Conservation (phyloP, 2,329 filamentous ascomycete genomes). For the Fusarium protoensiforme region DNA sequence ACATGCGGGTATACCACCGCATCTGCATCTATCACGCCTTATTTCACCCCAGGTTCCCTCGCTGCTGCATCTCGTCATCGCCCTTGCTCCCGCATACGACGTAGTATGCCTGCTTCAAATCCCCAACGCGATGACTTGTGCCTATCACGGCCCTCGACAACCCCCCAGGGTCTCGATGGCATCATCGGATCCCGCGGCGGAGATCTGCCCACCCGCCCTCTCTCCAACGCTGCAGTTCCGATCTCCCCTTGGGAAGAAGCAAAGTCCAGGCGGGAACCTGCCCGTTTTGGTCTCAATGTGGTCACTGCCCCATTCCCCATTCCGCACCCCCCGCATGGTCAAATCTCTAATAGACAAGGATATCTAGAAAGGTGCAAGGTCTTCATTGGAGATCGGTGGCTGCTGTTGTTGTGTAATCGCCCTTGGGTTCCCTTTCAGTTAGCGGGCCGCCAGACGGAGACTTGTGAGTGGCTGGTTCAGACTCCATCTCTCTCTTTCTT, state of each 20-base stretch:
- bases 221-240: conserved; percentile 5
- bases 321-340: background rate
- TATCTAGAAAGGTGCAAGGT: background rate
- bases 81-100: conserved; percentile 13
- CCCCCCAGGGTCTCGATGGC: conserved; percentile 15
- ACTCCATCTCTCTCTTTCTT: background rate
- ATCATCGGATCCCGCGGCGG: conserved; percentile 27
- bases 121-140: conserved; percentile 2
- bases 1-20: background rate
- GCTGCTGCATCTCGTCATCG: conserved; percentile 29
- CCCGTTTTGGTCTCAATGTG: background rate
- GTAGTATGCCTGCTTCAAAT: conserved; percentile 12
- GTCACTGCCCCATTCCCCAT: background rate
- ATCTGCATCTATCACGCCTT: conserved; percentile 16
- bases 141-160: conserved; percentile 18
- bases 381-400: background rate
- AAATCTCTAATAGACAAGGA: background rate
- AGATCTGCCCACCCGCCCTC: conserved; percentile 22
- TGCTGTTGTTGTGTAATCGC: background rate
- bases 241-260: conserved; percentile 3
- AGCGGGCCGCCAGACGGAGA: background rate
- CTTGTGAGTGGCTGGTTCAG: background rate
- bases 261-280: background rate
- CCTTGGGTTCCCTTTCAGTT: background rate
- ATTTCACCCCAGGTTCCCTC: conserved; percentile 7